Base-by-base conservation (phyloP, 257 asterid genomes). In the Solanum paucissectum region DNA sequence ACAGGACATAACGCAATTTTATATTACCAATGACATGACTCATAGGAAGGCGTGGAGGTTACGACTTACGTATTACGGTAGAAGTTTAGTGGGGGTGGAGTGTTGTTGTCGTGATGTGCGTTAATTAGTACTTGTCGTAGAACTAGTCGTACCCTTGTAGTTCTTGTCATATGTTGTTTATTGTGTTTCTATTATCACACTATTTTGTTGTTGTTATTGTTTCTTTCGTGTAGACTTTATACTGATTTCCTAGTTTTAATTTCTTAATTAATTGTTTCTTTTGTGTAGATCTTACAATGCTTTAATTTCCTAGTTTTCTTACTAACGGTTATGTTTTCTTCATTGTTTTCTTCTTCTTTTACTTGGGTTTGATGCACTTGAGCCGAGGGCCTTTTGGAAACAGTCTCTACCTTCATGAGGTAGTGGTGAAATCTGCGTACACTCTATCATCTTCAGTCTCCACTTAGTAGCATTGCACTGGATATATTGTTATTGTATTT, bases 371-470 rank as follows among this genome's bases (percentile, higher is more conserved):
- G 10, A 55, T 6, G 0, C 64, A 6, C 64, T 18, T 55, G 9
- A 55, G n/a, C 10, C 2, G 4, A 55, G 9, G 1, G 4, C 2
- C 2, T 55, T 55, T 18, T 7, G n/a, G 9, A 55, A 1, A 55
- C 9, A 0, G 4, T 52, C 23, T 18, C n/a, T 18, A 55, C 23
- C 10, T 55, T 6, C n/a, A 55, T 4, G 10, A 55, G 9, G 1
- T 6, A 52, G 9, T 4, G 1, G 0, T 55, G 4, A 55, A 6
- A 6, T 55, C 0, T 18, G 9, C 0, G 0, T 55, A 55, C 9
- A 16, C 1, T 52, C 9, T 52, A 16, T 6, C 23, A 0, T 52
- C 0, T 3, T 6, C n/a, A 55, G 0, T 6, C n/a, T 6, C 4
- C 10, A 55, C 64, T 55, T 55, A 55, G 64, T 55, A 1, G 64